Evolutionary conservation across 2,329 filamentous ascomycete genomes (phyloP).

Genomic region (Zymoseptoria crescenta): DNA sequence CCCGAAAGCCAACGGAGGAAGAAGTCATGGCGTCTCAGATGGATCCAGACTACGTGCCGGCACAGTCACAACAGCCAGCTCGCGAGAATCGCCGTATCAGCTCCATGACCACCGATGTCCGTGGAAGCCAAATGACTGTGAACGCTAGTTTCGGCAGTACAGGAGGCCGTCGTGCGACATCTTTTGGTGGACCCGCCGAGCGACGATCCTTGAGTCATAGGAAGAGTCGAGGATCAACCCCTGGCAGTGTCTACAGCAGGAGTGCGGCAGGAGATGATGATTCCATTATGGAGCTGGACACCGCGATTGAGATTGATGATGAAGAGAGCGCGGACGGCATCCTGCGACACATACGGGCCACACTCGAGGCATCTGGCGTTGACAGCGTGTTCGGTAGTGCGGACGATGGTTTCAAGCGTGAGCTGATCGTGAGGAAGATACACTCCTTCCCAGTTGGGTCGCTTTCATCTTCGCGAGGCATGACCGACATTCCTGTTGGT

Average conservation of each 20-base stretch:
- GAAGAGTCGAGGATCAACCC: conserved; percentile 49
- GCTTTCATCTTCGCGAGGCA: conserved; percentile 3
- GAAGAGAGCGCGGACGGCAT: conserved; percentile 23
- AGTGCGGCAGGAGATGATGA: conserved; percentile 30
- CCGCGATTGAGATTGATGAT: conserved; percentile 18
- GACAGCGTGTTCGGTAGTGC: conserved; percentile 26
- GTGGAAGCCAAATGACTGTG: conserved; percentile 32
- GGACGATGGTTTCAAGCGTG: conserved; percentile 27
- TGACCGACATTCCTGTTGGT: not conserved
- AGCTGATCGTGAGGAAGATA: conserved; percentile 29
- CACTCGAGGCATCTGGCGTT: conserved; percentile 23
- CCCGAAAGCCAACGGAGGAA: conserved; percentile 33
- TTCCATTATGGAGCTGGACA: conserved; percentile 29
- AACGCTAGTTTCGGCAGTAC: conserved; percentile 43
- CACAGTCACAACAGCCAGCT: conserved; percentile 39
- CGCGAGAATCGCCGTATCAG: conserved; percentile 73
- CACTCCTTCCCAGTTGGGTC: conserved; percentile 18
- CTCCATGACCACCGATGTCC: conserved; percentile 61
- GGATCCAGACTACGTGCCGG: conserved; percentile 40
- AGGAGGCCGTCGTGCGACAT: conserved; percentile 57
- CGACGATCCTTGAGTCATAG: conserved; percentile 52
- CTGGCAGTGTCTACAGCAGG: conserved; percentile 36
- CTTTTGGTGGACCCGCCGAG: conserved; percentile 60
- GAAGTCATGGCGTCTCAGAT: conserved; percentile 43
- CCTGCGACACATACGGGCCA: conserved; percentile 23